These are phyloP conservation scores for Azolla pinnata DNA, from an alignment of 75 land plant species.

Conservation along the genomic window DNA sequence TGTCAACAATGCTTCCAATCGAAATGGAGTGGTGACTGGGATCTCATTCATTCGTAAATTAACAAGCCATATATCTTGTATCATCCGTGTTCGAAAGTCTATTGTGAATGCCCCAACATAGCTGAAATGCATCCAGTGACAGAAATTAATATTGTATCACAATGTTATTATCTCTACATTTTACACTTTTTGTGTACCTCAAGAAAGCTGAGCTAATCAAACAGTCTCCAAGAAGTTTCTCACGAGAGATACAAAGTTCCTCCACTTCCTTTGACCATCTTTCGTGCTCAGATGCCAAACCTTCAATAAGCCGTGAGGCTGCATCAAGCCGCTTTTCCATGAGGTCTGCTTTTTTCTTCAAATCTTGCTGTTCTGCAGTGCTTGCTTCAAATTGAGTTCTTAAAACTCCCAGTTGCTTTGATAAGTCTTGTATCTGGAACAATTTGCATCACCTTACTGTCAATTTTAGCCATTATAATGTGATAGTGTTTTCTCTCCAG, in stretches of 20 bases:
- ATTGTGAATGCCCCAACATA: conserved; percentile 31
- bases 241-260: conserved; percentile 25
- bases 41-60: conserved; percentile 10
- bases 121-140: conserved; percentile 10
- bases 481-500: too few species aligned
- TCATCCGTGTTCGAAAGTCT: conserved; percentile 17
- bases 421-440: conserved; percentile 17
- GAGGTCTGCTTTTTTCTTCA: conserved; percentile 27
- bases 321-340: conserved; percentile 30
- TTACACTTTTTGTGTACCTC: conserved; percentile 8
- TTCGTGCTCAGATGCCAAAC: conserved; percentile 27
- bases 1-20: conserved; percentile 18
- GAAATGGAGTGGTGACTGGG: conserved; percentile 19
- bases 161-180: too few species aligned
- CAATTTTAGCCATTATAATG: neutral
- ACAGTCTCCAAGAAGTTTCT: conserved; percentile 28
- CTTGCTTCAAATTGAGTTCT: conserved; percentile 19
- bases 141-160: neutral
- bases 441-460: neutral
- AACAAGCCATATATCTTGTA: conserved; percentile 18
- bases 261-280: conserved; percentile 25
- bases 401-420: conserved; percentile 13
- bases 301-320: conserved; percentile 23
- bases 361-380: conserved; percentile 22
- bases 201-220: conserved; percentile 24